Percentiles rank a stretch among this genome's conserved stretches.
Conservation (phyloP, 495 filamentous ascomycete genomes). For the Neurospora hispaniola region DNA sequence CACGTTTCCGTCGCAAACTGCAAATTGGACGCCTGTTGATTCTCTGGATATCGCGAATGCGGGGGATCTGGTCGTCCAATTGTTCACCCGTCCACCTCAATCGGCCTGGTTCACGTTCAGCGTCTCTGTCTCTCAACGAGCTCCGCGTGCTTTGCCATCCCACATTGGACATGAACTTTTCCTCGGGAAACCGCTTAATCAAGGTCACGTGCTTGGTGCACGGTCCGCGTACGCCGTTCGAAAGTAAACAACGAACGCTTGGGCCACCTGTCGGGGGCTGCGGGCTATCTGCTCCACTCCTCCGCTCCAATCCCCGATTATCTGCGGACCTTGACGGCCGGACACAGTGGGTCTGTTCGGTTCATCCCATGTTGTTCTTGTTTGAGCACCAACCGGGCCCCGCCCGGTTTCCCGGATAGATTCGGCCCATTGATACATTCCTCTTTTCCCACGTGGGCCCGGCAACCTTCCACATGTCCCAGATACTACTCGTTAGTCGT, state of each 20-base stretch:
- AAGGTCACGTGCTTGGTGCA: neutral
- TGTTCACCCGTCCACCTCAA: conserved; percentile 7
- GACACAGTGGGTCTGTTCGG: neutral
- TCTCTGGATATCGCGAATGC: neutral
- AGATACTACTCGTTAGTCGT: neutral
- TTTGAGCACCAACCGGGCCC: no score
- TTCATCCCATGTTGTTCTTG: neutral
- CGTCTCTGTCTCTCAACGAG: neutral
- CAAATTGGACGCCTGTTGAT: neutral
- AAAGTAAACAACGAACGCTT: neutral
- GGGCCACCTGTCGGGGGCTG: neutral
- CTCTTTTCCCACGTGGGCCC: neutral
- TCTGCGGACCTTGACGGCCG: neutral
- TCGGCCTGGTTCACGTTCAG: conserved; percentile 4
- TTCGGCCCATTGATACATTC: neutral
- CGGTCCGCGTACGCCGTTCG: neutral
- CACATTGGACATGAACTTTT: neutral
- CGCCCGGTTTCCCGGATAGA: neutral
- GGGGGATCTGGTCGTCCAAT: neutral
- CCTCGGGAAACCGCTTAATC: neutral
- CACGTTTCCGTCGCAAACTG: neutral
- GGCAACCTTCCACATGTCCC: neutral
- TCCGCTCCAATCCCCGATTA: neutral
- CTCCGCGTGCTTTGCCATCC: neutral
- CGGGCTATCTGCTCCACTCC: neutral